These are phyloP conservation scores for Collybia sp. DNA, from an alignment of 768 basidiomycete genomes.

Conservation along the genomic window DNA sequence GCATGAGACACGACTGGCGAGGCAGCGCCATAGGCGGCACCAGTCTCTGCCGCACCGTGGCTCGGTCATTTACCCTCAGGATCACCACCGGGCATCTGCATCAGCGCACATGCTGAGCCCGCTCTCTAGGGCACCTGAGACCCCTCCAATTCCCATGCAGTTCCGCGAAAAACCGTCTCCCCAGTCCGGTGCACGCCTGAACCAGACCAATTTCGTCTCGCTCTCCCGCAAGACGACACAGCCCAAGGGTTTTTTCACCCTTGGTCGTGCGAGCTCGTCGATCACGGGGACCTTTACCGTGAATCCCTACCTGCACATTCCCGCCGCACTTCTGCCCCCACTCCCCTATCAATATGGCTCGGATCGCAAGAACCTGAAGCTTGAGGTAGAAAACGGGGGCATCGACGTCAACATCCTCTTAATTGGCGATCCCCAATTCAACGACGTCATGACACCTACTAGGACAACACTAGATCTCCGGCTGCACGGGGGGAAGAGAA, in stretches of 20 bases:
- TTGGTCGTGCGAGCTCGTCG: conserved; percentile 6
- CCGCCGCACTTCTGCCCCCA: conserved; percentile 22
- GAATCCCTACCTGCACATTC: conserved; percentile 27
- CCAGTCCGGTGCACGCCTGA: too few relatives aligned
- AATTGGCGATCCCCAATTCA: conserved; percentile 8
- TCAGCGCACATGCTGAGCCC: too few relatives aligned
- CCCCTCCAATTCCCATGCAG: too few relatives aligned
- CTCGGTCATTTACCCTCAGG: too few relatives aligned
- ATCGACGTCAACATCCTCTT: conserved; percentile 31
- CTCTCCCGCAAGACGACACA: too few relatives aligned
- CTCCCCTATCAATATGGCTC: conserved; percentile 10
- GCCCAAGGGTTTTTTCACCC: neutral
- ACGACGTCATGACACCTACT: conserved; percentile 1
- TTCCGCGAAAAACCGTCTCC: too few relatives aligned
- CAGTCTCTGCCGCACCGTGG: too few relatives aligned
- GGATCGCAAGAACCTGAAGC: conserved; percentile 25
- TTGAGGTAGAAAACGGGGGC: conserved; percentile 18
- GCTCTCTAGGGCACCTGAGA: too few relatives aligned
- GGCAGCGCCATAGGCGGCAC: too few relatives aligned
- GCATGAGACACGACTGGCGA: too few relatives aligned
- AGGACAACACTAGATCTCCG: conserved; percentile 28
- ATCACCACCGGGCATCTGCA: too few relatives aligned
- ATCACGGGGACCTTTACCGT: conserved; percentile 22
- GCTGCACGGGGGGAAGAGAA: conserved; percentile 18
- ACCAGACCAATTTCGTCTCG: too few relatives aligned